phyloP scores from a whole-genome alignment of 2,329 filamentous ascomycete species.

The Thielaviopsis populi region DNA sequence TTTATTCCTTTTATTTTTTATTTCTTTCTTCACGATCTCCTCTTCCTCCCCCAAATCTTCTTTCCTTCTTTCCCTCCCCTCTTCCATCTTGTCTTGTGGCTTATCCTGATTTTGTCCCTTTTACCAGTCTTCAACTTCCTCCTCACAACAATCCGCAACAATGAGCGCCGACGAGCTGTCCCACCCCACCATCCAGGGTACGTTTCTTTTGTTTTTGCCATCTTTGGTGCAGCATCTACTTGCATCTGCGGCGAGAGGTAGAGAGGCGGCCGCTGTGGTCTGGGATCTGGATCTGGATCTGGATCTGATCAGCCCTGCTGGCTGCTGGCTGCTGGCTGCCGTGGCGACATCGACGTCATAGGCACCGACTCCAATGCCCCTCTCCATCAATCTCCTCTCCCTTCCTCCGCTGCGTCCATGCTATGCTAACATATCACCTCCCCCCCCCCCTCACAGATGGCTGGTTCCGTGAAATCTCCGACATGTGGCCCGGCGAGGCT shows the following conservation, averaged over 20 bases:
- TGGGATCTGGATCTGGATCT: no score
- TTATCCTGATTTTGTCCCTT: neutral
- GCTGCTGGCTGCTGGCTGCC: neutral
- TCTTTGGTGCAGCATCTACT: neutral
- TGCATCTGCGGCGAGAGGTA: neutral
- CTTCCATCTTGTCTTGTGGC: neutral
- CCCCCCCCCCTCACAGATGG: conserved; percentile 51
- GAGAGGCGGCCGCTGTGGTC: neutral
- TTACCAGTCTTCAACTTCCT: neutral
- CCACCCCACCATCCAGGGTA: conserved; percentile 45
- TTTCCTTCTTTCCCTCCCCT: neutral
- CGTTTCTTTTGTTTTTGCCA: conserved; percentile 20
- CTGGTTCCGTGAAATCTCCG: conserved; percentile 98
- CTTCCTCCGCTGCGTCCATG: neutral
- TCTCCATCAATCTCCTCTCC: neutral
- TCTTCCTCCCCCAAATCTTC: neutral
- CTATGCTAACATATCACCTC: conserved; percentile 14
- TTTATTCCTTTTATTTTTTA: conserved; percentile 9
- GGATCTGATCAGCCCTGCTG: no score
- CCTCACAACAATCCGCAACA: conserved; percentile 20
- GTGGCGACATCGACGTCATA: neutral
- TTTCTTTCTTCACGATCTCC: neutral
- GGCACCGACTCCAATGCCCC: neutral
- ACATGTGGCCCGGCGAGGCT: conserved; percentile 99
- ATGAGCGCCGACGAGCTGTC: conserved; percentile 37